Conservation (phyloP, 176 grass and related monocot genomes). For the Phragmites australis region DNA sequence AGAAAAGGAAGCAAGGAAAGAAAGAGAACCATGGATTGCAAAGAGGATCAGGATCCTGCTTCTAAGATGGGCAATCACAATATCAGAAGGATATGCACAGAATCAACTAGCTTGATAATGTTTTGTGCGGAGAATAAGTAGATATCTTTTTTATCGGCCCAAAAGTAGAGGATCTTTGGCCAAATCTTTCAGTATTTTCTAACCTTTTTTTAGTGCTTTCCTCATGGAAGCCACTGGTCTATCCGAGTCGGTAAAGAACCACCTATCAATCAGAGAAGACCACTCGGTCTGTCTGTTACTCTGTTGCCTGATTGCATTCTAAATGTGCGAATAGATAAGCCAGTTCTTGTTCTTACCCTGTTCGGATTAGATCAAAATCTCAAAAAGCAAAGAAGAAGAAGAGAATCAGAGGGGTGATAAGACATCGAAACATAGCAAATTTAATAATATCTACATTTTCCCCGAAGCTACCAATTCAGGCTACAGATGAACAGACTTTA, state of each 20-base stretch:
- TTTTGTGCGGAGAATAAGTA: background rate
- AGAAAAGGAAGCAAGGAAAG: background rate
- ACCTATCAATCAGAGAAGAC: background rate
- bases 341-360: background rate
- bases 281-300: background rate
- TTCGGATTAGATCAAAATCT: background rate
- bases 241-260: conserved; percentile 10
- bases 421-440: conserved; percentile 2
- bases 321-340: background rate
- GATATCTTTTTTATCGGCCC: background rate
- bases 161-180: conserved; percentile 4
- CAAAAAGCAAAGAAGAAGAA: background rate
- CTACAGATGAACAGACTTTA: conserved; percentile 17
- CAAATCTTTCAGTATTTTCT: background rate
- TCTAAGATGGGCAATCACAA: background rate
- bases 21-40: background rate
- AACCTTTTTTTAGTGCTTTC: conserved; percentile 17
- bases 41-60: background rate
- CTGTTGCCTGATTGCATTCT: background rate
- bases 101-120: background rate
- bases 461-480: conserved; percentile 4
- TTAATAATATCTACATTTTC: background rate
- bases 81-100: background rate
- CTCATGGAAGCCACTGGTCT: background rate
- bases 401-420: background rate